Conservation (phyloP, 2,329 filamentous ascomycete genomes). For the Fusarium sororula region DNA sequence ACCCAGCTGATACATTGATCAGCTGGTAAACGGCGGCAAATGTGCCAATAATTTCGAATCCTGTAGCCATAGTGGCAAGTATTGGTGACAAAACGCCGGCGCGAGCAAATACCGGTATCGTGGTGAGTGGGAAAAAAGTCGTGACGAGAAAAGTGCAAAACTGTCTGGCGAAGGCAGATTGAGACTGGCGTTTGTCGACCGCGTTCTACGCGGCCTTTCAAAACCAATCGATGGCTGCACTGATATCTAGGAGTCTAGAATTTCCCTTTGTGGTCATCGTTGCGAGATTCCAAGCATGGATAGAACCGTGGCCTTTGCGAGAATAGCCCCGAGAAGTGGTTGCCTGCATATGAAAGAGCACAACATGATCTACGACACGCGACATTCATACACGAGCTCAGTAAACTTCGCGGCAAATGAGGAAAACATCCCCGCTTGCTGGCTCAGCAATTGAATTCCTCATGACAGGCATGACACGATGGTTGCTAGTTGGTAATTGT, state of each 20-base stretch:
- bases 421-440: rapidly evolving
- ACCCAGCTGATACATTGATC: background rate
- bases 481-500: background rate
- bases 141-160: background rate
- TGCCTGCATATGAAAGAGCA: background rate
- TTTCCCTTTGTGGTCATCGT: background rate
- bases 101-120: rapidly evolving
- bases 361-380: background rate
- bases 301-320: background rate
- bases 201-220: background rate
- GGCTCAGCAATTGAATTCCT: background rate
- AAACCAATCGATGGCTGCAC: rapidly evolving
- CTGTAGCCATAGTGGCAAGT: background rate
- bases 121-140: rapidly evolving
- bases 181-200: background rate
- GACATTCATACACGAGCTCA: background rate
- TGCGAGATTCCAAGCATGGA: rapidly evolving
- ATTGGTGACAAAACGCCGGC: rapidly evolving
- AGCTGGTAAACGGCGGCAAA: conserved; percentile 1
- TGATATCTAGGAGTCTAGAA: rapidly evolving
- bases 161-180: rapidly evolving
- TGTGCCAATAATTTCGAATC: background rate
- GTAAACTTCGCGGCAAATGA: background rate
- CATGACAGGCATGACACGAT: rapidly evolving
- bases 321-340: background rate